Evolutionary conservation across 2,329 filamentous ascomycete genomes (phyloP).

Genomic region (Paecilomyces sp.): DNA sequence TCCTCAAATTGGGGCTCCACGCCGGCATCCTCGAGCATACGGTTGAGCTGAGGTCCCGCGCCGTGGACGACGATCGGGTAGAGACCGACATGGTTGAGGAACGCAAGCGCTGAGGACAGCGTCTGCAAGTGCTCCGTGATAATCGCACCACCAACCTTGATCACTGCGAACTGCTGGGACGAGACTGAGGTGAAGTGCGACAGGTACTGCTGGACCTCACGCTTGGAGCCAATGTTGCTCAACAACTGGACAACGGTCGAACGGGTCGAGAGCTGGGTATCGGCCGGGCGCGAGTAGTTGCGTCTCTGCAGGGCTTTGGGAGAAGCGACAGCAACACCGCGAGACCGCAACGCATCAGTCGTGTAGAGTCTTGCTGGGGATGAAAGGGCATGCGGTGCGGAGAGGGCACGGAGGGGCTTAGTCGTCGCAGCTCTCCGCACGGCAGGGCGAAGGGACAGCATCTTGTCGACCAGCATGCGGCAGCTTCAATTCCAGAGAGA

Average conservation of each 20-base stretch:
- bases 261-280: slow-evolving; percentile 56
- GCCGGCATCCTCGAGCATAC: slow-evolving; percentile 78
- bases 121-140: slow-evolving; percentile 90
- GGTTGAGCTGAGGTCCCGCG: slow-evolving; percentile 90
- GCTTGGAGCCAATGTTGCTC: slow-evolving; percentile 92
- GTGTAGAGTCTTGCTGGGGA: slow-evolving; percentile 18
- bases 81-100: slow-evolving; percentile 89
- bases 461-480: slow-evolving; percentile 35
- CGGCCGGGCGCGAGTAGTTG: slow-evolving; percentile 39
- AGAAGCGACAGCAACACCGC: slow-evolving; percentile 6
- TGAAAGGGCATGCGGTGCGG: slow-evolving; percentile 28
- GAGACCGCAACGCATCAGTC: slow-evolving; percentile 12
- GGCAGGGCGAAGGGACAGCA: slow-evolving; percentile 37
- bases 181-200: slow-evolving; percentile 96
- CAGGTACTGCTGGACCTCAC: slow-evolving; percentile 94
- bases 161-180: slow-evolving; percentile 94
- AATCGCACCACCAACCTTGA: slow-evolving; percentile 96
- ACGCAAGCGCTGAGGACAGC: slow-evolving; percentile 79
- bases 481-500: slow-evolving; percentile 23
- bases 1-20: slow-evolving; percentile 95
- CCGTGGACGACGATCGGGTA: slow-evolving; percentile 96
- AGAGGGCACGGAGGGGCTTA: slow-evolving; percentile 34
- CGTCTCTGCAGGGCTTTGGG: slow-evolving; percentile 25
- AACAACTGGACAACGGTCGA: slow-evolving; percentile 83
- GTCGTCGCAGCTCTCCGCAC: slow-evolving; percentile 37